Conservation (phyloP, 768 basidiomycete genomes). For the Phaeotremella skinneri region DNA sequence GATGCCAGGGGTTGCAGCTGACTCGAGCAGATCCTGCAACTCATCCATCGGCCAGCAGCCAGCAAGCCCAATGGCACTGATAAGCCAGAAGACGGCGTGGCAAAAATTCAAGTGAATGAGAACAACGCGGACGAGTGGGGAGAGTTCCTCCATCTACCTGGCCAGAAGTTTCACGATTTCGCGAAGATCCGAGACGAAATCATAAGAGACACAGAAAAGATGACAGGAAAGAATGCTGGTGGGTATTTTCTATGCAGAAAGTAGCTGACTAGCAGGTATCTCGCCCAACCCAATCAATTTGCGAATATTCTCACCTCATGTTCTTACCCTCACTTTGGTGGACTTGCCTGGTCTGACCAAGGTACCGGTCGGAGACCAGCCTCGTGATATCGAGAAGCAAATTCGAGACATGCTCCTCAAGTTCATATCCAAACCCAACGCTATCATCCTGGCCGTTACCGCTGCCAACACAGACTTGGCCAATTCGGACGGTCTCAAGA, state of each 20-base stretch:
- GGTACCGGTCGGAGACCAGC: constrained; percentile 94
- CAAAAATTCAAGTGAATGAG: constrained; percentile 60
- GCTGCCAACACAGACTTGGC: constrained; percentile 95
- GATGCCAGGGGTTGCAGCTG: neutral
- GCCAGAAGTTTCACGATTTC: constrained; percentile 98
- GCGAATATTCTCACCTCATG: constrained; percentile 94
- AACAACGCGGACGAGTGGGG: constrained; percentile 97
- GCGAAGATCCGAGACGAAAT: constrained; percentile 95
- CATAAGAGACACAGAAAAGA: constrained; percentile 92
- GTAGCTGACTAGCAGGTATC: constrained; percentile 62
- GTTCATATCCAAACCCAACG: constrained; percentile 90
- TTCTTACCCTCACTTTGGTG: constrained; percentile 93
- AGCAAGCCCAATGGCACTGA: constrained; percentile 52
- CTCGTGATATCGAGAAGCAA: constrained; percentile 94
- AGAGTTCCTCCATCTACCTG: constrained; percentile 90
- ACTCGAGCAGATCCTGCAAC: constrained; percentile 72
- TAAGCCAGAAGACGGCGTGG: constrained; percentile 55
- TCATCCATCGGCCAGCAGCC: constrained; percentile 72
- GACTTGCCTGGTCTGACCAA: constrained; percentile 93
- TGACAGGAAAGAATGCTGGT: constrained; percentile 93
- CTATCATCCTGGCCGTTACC: constrained; percentile 94
- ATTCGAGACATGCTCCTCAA: constrained; percentile 95
- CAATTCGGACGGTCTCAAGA: constrained; percentile 94
- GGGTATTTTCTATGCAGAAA: constrained; percentile 17
- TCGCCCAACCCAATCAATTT: constrained; percentile 96